phyloP scores from a whole-genome alignment of 768 basidiomycete genomes.

The Leccinum incarnatum region DNA sequence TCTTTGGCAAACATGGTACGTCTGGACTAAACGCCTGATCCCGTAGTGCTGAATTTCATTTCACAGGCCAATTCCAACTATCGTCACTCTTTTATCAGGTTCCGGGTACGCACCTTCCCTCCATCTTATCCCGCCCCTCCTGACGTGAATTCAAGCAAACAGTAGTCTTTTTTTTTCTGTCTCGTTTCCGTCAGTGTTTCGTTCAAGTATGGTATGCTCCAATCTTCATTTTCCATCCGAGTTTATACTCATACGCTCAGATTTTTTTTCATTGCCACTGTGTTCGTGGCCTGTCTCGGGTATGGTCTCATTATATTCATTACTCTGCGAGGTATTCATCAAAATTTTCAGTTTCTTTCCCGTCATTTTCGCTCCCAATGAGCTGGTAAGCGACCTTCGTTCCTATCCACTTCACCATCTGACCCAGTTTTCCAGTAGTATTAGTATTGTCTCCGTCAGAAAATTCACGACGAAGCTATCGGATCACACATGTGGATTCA shows the following conservation, averaged over 20 bases:
- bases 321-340: not conserved
- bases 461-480: slow-evolving; percentile 7
- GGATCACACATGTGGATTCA: slow-evolving; percentile 7
- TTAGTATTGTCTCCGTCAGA: slow-evolving; percentile 11
- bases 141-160: not conserved
- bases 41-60: not conserved
- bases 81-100: slow-evolving; percentile 15
- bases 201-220: slow-evolving; percentile 4
- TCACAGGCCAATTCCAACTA: slow-evolving; percentile 4
- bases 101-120: not conserved
- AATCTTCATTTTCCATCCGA: not conserved
- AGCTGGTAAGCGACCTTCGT: not conserved
- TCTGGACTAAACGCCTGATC: not conserved
- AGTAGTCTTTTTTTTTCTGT: not conserved
- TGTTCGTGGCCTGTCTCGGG: slow-evolving; percentile 5
- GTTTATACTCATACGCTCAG: not conserved
- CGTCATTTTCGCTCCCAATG: not conserved
- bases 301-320: not conserved
- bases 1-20: slow-evolving; percentile 1
- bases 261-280: not conserved
- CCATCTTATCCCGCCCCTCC: not conserved
- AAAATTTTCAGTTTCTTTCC: not conserved
- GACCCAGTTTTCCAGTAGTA: not conserved
- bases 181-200: not conserved
- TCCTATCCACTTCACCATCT: not conserved